Evolutionary conservation across 2,329 filamentous ascomycete species (phyloP).

Genomic region (Alternaria novae-zelandiae): DNA sequence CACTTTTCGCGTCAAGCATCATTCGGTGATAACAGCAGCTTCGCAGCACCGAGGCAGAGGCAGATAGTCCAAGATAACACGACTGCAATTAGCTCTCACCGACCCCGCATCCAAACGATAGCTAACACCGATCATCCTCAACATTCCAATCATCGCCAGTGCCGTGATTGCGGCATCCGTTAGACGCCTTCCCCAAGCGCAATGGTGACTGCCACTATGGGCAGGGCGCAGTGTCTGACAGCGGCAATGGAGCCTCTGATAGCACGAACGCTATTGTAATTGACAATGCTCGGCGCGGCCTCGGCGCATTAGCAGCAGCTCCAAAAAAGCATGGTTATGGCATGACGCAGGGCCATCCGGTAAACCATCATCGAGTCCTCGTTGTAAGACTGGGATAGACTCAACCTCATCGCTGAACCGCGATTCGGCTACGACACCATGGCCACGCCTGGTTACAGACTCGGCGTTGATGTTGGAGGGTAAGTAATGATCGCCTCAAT

Average conservation of each 20-base stretch:
- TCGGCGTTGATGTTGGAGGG: constrained; percentile 46
- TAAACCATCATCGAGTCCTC: background rate
- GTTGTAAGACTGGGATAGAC: background rate
- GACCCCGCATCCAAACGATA: constrained; percentile 1
- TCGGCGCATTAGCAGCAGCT: constrained; percentile 7
- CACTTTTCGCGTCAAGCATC: background rate
- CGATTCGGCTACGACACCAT: background rate
- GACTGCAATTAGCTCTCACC: background rate
- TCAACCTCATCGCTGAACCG: background rate
- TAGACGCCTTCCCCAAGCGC: background rate
- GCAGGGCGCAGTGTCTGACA: background rate
- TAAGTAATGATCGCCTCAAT: constrained; percentile 22
- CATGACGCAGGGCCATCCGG: constrained; percentile 13
- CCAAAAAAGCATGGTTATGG: constrained; percentile 15
- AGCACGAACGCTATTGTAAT: background rate
- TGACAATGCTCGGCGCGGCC: constrained; percentile 6
- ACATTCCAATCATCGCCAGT: background rate
- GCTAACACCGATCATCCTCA: background rate
- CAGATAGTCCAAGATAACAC: background rate
- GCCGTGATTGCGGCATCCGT: background rate
- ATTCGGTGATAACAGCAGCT: background rate
- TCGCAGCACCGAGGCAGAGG: background rate
- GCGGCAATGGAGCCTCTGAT: background rate
- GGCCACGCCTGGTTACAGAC: constrained; percentile 31
- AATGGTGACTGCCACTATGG: background rate